Conservation (phyloP, 169 alveolate genomes). For the Plasmodium inui region DNA sequence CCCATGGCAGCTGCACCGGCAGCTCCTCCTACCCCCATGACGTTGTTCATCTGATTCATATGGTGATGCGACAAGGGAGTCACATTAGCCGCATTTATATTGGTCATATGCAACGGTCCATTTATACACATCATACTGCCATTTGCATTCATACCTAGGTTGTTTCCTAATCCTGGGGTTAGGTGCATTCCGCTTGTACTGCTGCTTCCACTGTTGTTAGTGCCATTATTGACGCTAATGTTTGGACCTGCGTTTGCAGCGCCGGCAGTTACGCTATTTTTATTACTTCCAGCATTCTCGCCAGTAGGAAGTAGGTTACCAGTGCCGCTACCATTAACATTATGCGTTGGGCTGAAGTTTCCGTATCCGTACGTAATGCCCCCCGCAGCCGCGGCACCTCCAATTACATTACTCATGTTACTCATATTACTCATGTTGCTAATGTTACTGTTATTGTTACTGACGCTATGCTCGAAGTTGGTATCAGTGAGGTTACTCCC, state of each 20-base stretch:
- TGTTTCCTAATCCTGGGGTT: constrained; percentile 19
- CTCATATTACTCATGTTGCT: constrained; percentile 20
- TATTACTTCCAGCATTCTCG: neutral
- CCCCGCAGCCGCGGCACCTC: neutral
- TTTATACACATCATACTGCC: constrained; percentile 33
- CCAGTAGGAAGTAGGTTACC: neutral
- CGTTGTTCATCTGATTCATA: constrained; percentile 24
- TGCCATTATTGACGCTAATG: neutral
- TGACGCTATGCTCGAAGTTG: constrained; percentile 16
- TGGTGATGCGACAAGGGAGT: constrained; percentile 40
- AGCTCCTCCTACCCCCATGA: neutral
- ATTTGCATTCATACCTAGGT: neutral
- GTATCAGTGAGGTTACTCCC: neutral
- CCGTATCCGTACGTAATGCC: neutral
- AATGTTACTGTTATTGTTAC: constrained; percentile 17
- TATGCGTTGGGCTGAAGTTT: neutral
- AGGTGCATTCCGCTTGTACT: neutral
- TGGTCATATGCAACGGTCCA: constrained; percentile 8
- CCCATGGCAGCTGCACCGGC: neutral
- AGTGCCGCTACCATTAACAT: neutral
- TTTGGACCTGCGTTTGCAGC: neutral
- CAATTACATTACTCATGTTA: constrained; percentile 6
- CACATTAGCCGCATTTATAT: neutral
- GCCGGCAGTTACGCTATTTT: neutral
- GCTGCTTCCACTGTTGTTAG: neutral